Percentiles rank a stretch among this genome's conserved stretches.
Evolutionary conservation across 23 red algal genomes (phyloP).

Genomic region (Rhodosorus marinus): DNA sequence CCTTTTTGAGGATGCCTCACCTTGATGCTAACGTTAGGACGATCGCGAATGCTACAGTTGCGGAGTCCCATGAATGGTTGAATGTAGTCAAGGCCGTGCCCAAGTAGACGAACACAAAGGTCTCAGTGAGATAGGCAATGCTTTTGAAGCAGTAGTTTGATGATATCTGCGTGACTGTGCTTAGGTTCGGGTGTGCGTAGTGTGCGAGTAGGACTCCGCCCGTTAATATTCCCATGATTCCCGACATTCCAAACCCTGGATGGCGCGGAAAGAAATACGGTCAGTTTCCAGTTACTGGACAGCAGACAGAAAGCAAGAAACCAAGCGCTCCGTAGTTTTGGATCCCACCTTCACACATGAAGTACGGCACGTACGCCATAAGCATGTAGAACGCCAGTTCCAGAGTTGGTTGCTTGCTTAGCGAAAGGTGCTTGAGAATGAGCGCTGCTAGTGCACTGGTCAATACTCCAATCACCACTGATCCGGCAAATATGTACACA

Average conservation of each 20-base stretch:
- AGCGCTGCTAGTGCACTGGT: slow-evolving; percentile 28
- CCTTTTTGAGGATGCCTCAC: no score
- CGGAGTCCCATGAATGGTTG: slow-evolving; percentile 67
- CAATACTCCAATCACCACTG: slow-evolving; percentile 40
- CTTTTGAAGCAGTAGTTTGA: slow-evolving; percentile 78
- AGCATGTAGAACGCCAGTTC: slow-evolving; percentile 79
- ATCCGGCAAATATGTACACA: slow-evolving; percentile 84
- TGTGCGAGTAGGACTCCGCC: slow-evolving; percentile 78
- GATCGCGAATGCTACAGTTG: slow-evolving; percentile 72
- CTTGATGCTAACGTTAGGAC: slow-evolving; percentile 66
- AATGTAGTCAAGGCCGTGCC: slow-evolving; percentile 88
- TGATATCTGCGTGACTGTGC: slow-evolving; percentile 62
- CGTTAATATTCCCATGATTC: slow-evolving; percentile 79
- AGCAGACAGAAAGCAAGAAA: no score
- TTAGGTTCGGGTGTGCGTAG: slow-evolving; percentile 86
- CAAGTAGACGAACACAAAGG: slow-evolving; percentile 96
- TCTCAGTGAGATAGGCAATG: slow-evolving; percentile 82
- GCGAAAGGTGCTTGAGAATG: slow-evolving; percentile 57
- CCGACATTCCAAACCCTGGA: slow-evolving; percentile 66
- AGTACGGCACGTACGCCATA: slow-evolving; percentile 92
- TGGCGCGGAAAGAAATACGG: no score
- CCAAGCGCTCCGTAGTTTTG: no score
- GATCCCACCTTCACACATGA: slow-evolving; percentile 90
- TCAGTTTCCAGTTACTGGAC: no score
- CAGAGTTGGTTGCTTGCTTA: slow-evolving; percentile 59